These are phyloP conservation scores for Pseudonitzschia pungens DNA, from an alignment of 108 stramenopile species.

Conservation along the genomic window DNA sequence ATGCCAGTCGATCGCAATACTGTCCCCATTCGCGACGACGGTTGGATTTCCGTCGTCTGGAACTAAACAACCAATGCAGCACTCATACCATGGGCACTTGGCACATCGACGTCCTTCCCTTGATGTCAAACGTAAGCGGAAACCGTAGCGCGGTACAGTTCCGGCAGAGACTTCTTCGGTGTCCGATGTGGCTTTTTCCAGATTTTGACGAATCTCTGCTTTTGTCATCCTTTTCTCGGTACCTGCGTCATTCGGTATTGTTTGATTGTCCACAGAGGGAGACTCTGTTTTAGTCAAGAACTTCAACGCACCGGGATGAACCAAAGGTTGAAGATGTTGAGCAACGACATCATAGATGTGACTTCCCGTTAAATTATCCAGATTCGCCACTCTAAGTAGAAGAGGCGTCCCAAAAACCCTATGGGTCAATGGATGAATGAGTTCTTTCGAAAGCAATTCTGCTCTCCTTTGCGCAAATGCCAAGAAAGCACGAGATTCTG, in stretches of 20 bases:
- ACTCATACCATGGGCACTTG: constrained; percentile 82
- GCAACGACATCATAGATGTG: constrained; percentile 81
- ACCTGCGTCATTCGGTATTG: not conserved
- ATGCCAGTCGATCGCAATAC: constrained; percentile 87
- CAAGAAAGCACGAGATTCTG: constrained; percentile 52
- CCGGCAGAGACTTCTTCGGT: constrained; percentile 77
- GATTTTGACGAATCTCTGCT: constrained; percentile 26
- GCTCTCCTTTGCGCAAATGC: constrained; percentile 76
- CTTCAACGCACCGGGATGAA: constrained; percentile 46
- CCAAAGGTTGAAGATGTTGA: constrained; percentile 53
- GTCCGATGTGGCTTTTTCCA: constrained; percentile 58
- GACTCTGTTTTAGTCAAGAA: constrained; percentile 32
- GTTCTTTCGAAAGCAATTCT: constrained; percentile 56
- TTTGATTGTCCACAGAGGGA: not conserved
- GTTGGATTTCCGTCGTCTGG: constrained; percentile 76
- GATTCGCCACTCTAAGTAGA: constrained; percentile 65
- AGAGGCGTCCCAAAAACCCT: constrained; percentile 80
- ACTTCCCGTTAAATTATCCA: constrained; percentile 69
- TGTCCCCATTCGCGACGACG: constrained; percentile 82
- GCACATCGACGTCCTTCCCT: constrained; percentile 80
- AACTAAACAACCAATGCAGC: constrained; percentile 85
- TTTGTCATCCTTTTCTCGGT: constrained; percentile 15
- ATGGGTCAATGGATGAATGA: constrained; percentile 76
- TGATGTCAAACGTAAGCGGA: constrained; percentile 73
- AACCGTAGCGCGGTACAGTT: constrained; percentile 77